Evolutionary conservation across 352 stramenopile genomes (phyloP).

Genomic region (Blastocystis sp.): DNA sequence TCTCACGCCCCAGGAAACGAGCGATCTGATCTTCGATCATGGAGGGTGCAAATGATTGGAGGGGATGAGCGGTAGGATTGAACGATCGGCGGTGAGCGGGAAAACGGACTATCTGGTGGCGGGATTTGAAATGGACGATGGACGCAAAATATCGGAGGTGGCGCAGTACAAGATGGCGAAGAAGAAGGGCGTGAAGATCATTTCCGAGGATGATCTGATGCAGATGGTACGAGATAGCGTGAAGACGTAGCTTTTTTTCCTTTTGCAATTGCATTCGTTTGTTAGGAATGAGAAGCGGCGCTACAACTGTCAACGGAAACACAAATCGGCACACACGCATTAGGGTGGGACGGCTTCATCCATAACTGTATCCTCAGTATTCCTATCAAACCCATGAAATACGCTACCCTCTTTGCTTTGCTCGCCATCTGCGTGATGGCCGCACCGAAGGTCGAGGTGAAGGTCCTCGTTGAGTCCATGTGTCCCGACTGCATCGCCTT

Average conservation of each 20-base stretch:
- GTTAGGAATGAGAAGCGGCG: constrained; percentile 3
- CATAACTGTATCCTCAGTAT: not conserved
- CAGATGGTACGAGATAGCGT: constrained; percentile 57
- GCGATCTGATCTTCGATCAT: constrained; percentile 72
- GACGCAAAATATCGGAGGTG: constrained; percentile 50
- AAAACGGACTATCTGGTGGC: constrained; percentile 71
- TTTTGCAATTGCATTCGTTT: constrained; percentile 23
- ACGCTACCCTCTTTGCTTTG: constrained; percentile 18
- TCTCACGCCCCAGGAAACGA: constrained; percentile 64
- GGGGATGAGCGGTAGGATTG: constrained; percentile 12
- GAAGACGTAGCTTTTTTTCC: constrained; percentile 21
- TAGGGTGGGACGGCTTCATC: not conserved
- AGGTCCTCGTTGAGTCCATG: constrained; percentile 30
- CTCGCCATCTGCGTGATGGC: constrained; percentile 37
- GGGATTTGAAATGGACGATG: constrained; percentile 73
- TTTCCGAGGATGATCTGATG: constrained; percentile 68
- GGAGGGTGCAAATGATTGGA: constrained; percentile 30
- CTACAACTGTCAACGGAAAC: not conserved
- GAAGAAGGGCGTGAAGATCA: constrained; percentile 69
- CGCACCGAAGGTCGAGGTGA: constrained; percentile 59
- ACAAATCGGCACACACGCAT: not conserved
- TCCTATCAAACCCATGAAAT: constrained; percentile 23
- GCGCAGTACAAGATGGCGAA: constrained; percentile 63
- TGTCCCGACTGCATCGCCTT: constrained; percentile 61
- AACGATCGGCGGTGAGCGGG: constrained; percentile 61